Conservation (phyloP, 148 eudicot species). For the Cornus suecica region DNA sequence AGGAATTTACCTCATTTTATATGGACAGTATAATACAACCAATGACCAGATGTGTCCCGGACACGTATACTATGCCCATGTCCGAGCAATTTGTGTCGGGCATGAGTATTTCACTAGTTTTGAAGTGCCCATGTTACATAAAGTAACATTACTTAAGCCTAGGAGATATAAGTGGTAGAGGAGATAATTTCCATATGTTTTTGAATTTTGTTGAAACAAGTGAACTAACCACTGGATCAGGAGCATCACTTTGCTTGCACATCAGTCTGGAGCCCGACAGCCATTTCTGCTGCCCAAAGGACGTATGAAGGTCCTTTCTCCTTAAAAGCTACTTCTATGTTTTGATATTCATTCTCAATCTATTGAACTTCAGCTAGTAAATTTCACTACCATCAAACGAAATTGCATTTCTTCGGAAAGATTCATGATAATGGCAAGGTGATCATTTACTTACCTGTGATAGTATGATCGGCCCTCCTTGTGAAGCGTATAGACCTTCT, state of each 20-base stretch:
- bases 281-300: conserved; percentile 52
- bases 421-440: not conserved
- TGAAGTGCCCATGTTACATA: too few species aligned
- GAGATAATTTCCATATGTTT: too few species aligned
- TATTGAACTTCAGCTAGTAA: not conserved
- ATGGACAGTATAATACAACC: too few species aligned
- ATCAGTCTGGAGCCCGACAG: conserved; percentile 46
- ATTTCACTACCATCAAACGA: not conserved
- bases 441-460: conserved; percentile 41
- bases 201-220: not conserved
- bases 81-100: too few species aligned
- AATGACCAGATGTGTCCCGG: too few species aligned
- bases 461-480: conserved; percentile 62
- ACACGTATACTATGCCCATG: too few species aligned
- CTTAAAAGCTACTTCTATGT: conserved; percentile 38
- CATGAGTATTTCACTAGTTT: too few species aligned
- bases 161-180: too few species aligned
- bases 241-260: conserved; percentile 64
- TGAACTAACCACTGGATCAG: conserved; percentile 54
- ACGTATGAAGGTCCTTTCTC: conserved; percentile 41
- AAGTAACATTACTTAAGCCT: too few species aligned
- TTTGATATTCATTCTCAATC: conserved; percentile 65
- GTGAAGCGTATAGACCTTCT: conserved; percentile 49
- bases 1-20: too few species aligned
- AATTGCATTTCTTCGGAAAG: not conserved